Evolutionary conservation across 345 rosid genomes (phyloP).

Genomic region (Eucalyptus erythrocorys): DNA sequence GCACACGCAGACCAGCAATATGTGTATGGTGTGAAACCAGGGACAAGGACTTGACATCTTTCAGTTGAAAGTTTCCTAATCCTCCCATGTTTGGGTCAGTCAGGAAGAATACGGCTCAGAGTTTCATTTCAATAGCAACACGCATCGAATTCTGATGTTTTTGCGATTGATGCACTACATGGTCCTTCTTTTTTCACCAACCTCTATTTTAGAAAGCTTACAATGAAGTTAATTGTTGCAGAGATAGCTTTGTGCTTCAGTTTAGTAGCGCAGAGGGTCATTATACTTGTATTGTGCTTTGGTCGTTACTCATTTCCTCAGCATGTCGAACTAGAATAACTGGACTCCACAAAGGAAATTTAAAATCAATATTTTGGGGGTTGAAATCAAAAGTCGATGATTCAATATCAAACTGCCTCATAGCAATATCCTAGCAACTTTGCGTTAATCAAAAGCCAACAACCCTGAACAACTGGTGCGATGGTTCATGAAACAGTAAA

Average conservation of each 20-base stretch:
- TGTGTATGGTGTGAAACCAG: neutral
- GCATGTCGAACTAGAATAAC: neutral
- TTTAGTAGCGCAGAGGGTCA: neutral
- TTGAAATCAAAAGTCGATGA: neutral
- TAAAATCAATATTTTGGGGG: neutral
- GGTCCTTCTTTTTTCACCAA: neutral
- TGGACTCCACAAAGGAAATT: neutral
- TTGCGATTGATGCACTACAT: neutral
- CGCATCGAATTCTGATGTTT: neutral
- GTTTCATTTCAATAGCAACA: neutral
- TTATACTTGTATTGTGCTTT: neutral
- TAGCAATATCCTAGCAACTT: neutral
- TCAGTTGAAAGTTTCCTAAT: neutral
- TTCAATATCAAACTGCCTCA: neutral
- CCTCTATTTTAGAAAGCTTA: neutral
- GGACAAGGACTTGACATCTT: neutral
- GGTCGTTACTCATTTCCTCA: neutral
- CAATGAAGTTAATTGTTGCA: neutral
- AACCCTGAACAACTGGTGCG: neutral
- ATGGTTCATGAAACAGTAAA: neutral
- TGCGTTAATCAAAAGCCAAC: neutral
- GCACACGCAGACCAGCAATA: neutral
- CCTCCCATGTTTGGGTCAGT: neutral
- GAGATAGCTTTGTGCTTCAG: neutral
- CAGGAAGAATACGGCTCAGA: neutral